Conservation (phyloP, 148 eudicot species). For the Nyssa sinensis region DNA sequence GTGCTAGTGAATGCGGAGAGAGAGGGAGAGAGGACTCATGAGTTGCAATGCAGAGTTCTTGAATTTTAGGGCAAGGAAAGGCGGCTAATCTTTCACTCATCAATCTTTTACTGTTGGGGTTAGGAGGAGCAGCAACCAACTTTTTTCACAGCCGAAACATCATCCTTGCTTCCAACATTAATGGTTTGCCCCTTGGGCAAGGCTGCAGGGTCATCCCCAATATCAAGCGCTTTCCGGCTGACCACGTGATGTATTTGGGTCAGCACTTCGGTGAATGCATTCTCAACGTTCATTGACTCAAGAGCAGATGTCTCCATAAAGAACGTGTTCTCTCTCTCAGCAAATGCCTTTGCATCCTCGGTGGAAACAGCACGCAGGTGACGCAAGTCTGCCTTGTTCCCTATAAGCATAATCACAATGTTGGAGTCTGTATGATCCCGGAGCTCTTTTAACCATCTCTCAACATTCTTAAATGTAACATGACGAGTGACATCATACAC, state of each 20-base stretch:
- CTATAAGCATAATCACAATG: constrained; percentile 53
- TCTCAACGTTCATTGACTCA: constrained; percentile 45
- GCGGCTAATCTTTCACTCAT: neutral
- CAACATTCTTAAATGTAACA: constrained; percentile 44
- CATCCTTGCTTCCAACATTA: constrained; percentile 40
- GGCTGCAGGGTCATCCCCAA: constrained; percentile 31
- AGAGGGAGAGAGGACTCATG: neutral
- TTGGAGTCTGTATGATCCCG: constrained; percentile 45
- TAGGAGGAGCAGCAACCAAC: constrained; percentile 46
- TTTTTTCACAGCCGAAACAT: constrained; percentile 43
- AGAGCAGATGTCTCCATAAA: constrained; percentile 58
- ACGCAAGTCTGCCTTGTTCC: constrained; percentile 49
- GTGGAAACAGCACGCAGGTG: constrained; percentile 51
- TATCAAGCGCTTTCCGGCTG: constrained; percentile 44
- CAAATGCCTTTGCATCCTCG: constrained; percentile 45
- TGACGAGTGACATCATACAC: constrained; percentile 52
- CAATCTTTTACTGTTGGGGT: neutral
- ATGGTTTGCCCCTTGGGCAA: constrained; percentile 49
- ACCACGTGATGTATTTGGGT: constrained; percentile 42
- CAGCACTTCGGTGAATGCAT: constrained; percentile 45
- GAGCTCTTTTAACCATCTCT: constrained; percentile 56
- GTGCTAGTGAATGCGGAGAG: neutral
- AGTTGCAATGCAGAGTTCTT: neutral
- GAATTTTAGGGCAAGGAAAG: neutral
- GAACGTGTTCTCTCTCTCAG: constrained; percentile 38